Evolutionary conservation across 225 moss, liverwort and hornwort species (phyloP), one percentile per base, ranked within the genome.

Genomic region (Sphagnum contortum): DNA sequence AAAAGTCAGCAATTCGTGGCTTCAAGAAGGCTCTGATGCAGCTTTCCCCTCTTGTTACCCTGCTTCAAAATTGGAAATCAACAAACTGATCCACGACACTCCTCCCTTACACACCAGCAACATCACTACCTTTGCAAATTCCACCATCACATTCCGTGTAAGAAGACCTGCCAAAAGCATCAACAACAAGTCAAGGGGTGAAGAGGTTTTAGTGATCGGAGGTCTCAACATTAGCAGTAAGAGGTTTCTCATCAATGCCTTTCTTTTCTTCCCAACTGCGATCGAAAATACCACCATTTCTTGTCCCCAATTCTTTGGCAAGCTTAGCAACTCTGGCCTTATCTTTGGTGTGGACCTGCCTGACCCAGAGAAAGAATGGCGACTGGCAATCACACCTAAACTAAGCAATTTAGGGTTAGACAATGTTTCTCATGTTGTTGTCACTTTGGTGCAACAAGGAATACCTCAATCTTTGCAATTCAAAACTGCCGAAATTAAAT

Each of bases 231-330:
- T 63, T 9, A 48, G 50, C 46, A 48, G 63, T 1, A 2, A 10
- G 48, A 12, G 4, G 46, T 12, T 50, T 4, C 49, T 48, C 12
- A 6, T 63, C 50, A 13, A 63, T 12, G 63, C 63, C 48, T 63
- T 12, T 14, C 48, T 63, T 50, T 63, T 11, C 63, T 63, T 48
- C 48, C 63, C 63, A n/a, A 49, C 5, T 4, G 48, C 63, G 2
- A 63, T 0, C n/a, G 12, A 4, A 2, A 13, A 1, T n/a, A 63
- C 63, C 12, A n/a, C 48, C 10, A 49, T 63, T 8, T 12, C 5
- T 2, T 63, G 63, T 8, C 48, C 63, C 4, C 49, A 63, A 14
- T 63, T 63, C 29, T 50, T 63, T 29, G 63, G 63, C 7, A 63
- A 48, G 46, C 50, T 63, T 12, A 63, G 0, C 63, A 63, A 63